Evolutionary conservation across 2,329 filamentous ascomycete genomes (phyloP), one percentile per base, ranked within the genome.

Genomic region (Elsinoe batatas): DNA sequence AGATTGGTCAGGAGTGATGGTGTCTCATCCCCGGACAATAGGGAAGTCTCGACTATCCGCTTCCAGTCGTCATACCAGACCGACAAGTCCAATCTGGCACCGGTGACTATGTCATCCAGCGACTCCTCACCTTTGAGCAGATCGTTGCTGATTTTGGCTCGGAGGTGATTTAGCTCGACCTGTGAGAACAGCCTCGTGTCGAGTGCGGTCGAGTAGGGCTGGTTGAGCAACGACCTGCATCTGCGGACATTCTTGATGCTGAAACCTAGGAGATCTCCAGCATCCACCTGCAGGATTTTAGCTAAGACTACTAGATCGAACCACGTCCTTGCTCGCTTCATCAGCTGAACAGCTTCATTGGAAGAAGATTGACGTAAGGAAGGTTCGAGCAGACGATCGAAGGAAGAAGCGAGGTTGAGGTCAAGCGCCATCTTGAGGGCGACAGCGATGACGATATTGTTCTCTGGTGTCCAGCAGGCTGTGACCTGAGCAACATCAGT

Each of bases 391-490:
- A 50, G 46, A 12, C n/a, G 3, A 18, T 50, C 46, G 26, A 50
- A 50, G 13, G 26, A 17, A 12, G n/a, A 22, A 13, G 30, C 22
- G 6, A 50, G 46, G 12, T 50, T 13, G 12, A 50, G 18, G 12
- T 37, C 30, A 10, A 50, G 13, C 3, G 46, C 46, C 46, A 50
- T 33, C 2, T 30, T 18, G 12, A 50, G 30, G 30, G 46, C 46
- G 3, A 37, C 33, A 3, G 46, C 46, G 7, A 36, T 33, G 46
- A 50, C 33, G 17, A 35, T 33, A n/a, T 37, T 35, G 13, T 22
- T 33, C 46, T 50, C 30, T 12, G 30, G 46, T 30, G 33, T 50
- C 46, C 46, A 50, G 30, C 46, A 50, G 12, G 46, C 46, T 37
- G 33, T 50, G 10, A 50, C 46, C 18, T 30, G 26, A 8, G 26